Conservation (phyloP, 192 early-diverging fungal species). For the Umbelopsis isabellina region DNA sequence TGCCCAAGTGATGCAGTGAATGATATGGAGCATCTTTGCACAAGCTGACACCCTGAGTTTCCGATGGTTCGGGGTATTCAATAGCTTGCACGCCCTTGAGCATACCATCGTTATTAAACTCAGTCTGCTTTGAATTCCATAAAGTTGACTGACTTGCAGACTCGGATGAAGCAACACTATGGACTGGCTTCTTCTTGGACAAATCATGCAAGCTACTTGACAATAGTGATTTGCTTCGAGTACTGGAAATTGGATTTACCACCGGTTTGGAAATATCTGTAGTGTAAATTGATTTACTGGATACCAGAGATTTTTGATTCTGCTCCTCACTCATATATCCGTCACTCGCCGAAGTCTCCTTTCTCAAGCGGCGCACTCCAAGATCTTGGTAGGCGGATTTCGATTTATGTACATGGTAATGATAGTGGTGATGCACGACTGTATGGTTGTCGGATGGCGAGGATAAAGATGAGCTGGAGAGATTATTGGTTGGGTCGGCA, state of each 20-base stretch:
- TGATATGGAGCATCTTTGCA: constrained; percentile 42
- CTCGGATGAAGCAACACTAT: too few relatives aligned
- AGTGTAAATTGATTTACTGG: neutral
- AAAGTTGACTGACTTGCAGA: too few relatives aligned
- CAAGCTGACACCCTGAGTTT: neutral
- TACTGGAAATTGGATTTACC: neutral
- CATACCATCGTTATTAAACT: too few relatives aligned
- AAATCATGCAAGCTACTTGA: neutral
- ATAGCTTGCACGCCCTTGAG: too few relatives aligned
- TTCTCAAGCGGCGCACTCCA: neutral
- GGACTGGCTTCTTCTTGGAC: neutral
- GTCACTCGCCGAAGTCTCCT: neutral
- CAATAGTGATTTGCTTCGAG: neutral
- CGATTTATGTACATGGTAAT: constrained; percentile 34
- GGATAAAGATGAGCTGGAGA: constrained; percentile 17
- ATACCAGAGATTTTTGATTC: neutral
- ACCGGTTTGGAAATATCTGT: constrained; percentile 16
- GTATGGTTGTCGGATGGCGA: constrained; percentile 10
- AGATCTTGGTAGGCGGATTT: neutral
- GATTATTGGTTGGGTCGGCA: constrained; percentile 1
- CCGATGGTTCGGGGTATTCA: neutral
- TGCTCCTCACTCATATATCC: neutral
- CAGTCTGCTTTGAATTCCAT: too few relatives aligned
- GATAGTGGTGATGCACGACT: constrained; percentile 40
- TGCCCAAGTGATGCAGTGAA: constrained; percentile 41